These are phyloP conservation scores for Coemansia sp. DNA, from an alignment of 192 early-diverging fungal genomes.

Conservation along the genomic window DNA sequence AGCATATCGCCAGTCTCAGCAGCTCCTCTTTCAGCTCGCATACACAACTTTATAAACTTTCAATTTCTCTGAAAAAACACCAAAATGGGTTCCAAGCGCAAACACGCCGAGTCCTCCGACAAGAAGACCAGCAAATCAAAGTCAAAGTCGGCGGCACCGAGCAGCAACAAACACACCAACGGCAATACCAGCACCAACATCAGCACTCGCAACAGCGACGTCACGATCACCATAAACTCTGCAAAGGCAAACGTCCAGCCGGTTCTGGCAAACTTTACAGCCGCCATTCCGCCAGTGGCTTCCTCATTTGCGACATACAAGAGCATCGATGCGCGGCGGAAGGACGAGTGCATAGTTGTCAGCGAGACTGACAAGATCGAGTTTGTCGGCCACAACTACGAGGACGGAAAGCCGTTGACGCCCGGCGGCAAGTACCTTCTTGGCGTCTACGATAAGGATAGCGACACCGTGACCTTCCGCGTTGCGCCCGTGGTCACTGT, in stretches of 20 bases:
- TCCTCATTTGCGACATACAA: conserved; percentile 44
- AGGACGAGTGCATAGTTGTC: conserved; percentile 49
- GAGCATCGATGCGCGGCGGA: conserved; percentile 10
- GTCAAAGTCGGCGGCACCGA: not conserved
- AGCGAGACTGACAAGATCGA: conserved; percentile 73
- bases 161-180: conserved; percentile 1
- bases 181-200: not conserved
- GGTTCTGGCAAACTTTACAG: conserved; percentile 43
- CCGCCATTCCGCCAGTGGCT: conserved; percentile 33
- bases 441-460: conserved; percentile 72
- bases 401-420: conserved; percentile 47
- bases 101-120: conserved; percentile 11
- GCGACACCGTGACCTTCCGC: conserved; percentile 66
- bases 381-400: conserved; percentile 72
- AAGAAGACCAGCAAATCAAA: conserved; percentile 8
- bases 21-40: not conserved
- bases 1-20: not conserved
- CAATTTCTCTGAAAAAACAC: not conserved
- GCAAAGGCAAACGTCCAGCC: conserved; percentile 42
- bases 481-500: conserved; percentile 66
- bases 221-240: conserved; percentile 36
- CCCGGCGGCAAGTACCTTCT: conserved; percentile 64
- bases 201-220: conserved; percentile 1
- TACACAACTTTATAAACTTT: not conserved
- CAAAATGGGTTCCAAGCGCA: conserved; percentile 43